phyloP scores from a whole-genome alignment of 2,329 filamentous ascomycete species.

The Alternaria metachromatica region DNA sequence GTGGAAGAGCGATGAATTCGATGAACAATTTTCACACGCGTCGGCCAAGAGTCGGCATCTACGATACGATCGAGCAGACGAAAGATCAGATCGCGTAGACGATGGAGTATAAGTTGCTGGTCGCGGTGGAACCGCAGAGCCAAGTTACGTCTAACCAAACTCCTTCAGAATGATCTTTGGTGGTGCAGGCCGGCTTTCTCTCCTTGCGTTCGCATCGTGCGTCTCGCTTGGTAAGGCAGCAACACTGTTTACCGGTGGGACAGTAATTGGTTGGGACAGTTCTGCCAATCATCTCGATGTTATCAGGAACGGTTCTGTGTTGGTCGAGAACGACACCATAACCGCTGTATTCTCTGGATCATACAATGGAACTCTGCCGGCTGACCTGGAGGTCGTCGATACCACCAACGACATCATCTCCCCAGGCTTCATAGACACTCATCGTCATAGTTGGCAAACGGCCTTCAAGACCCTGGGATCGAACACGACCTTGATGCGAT shows the following conservation, averaged over 20 bases:
- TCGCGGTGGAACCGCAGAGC: not conserved
- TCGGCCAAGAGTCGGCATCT: slow-evolving; percentile 1
- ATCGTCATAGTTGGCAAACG: slow-evolving; percentile 60
- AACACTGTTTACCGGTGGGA: slow-evolving; percentile 35
- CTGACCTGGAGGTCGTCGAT: slow-evolving; percentile 50
- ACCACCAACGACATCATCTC: slow-evolving; percentile 59
- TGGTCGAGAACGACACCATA: slow-evolving; percentile 52
- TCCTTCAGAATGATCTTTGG: slow-evolving; percentile 1
- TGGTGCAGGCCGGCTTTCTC: not conserved
- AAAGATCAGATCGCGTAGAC: not conserved
- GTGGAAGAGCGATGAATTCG: not conserved
- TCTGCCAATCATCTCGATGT: slow-evolving; percentile 47
- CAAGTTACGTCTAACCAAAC: not conserved
- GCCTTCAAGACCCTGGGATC: slow-evolving; percentile 60
- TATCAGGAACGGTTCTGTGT: slow-evolving; percentile 51
- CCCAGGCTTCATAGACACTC: slow-evolving; percentile 65
- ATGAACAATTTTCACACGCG: not conserved
- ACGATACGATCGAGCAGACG: not conserved
- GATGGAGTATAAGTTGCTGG: slow-evolving; percentile 4
- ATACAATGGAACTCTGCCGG: slow-evolving; percentile 24
- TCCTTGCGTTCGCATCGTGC: slow-evolving; percentile 5
- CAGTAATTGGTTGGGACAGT: slow-evolving; percentile 53
- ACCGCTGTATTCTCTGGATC: slow-evolving; percentile 10
- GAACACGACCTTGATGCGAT: slow-evolving; percentile 52
- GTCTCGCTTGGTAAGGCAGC: not conserved